phyloP scores from a whole-genome alignment of 169 alveolate genomes.

The Perkinsus chesapeaki region DNA sequence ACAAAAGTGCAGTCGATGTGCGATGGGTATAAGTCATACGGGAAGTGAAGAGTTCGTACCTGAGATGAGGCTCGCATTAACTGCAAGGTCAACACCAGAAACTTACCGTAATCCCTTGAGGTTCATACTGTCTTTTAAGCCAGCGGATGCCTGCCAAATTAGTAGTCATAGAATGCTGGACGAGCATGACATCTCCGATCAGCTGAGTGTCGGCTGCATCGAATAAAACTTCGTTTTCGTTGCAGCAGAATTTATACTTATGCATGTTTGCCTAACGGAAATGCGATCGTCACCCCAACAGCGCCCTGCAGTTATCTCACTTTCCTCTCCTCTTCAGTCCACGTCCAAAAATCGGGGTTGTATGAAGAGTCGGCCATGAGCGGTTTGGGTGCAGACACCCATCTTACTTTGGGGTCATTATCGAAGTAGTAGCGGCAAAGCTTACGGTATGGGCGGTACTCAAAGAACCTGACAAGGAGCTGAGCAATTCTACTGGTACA shows the following conservation, averaged over 20 bases:
- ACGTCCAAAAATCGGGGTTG: constrained; percentile 13
- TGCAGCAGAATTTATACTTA: neutral
- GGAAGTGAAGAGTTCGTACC: constrained; percentile 15
- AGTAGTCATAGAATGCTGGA: constrained; percentile 11
- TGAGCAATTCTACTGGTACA: neutral
- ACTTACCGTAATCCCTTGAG: neutral
- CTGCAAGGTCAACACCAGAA: neutral
- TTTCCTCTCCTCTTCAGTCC: constrained; percentile 3
- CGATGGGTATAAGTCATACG: constrained; percentile 13
- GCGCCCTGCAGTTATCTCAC: neutral
- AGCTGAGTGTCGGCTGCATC: constrained; percentile 11
- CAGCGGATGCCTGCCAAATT: constrained; percentile 15
- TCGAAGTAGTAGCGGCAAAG: constrained; percentile 11
- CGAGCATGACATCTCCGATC: constrained; percentile 15
- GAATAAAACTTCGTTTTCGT: neutral
- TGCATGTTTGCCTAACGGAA: neutral
- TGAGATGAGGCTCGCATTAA: neutral
- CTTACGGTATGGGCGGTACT: constrained; percentile 9
- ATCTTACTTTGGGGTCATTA: constrained; percentile 7
- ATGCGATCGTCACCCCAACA: neutral
- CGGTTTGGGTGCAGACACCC: constrained; percentile 13
- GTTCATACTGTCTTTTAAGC: constrained; percentile 10
- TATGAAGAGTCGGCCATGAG: constrained; percentile 1
- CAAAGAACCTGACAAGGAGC: neutral
- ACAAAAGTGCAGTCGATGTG: constrained; percentile 14